Conservation (phyloP, 75 land plant genomes). For the Gnetum montanum region DNA sequence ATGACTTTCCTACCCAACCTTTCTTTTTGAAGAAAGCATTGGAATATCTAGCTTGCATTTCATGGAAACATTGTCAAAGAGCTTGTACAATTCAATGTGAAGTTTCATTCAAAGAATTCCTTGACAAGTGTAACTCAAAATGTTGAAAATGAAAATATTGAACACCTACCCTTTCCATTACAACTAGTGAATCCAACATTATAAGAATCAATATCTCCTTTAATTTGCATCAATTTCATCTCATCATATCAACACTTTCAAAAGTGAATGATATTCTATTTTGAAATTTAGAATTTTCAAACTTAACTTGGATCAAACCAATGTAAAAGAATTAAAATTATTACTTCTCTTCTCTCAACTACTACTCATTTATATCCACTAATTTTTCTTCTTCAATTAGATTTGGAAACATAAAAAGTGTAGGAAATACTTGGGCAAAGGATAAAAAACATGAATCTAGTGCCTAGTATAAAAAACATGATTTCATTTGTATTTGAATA, state of each 20-base stretch:
- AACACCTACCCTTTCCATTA: slow-evolving; percentile 70
- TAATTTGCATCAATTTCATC: slow-evolving; percentile 28
- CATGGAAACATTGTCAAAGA: slow-evolving; percentile 94
- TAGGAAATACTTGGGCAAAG: neutral
- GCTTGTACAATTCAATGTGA: slow-evolving; percentile 74
- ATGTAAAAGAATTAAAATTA: slow-evolving; percentile 11
- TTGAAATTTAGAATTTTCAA: slow-evolving; percentile 29
- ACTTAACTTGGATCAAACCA: slow-evolving; percentile 8
- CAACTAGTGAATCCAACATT: slow-evolving; percentile 16
- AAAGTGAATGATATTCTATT: slow-evolving; percentile 38
- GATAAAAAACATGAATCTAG: slow-evolving; percentile 31
- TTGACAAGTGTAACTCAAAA: slow-evolving; percentile 38
- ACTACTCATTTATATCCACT: slow-evolving; percentile 17
- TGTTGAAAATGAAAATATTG: slow-evolving; percentile 45
- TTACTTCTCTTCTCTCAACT: slow-evolving; percentile 29
- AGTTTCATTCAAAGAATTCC: slow-evolving; percentile 62
- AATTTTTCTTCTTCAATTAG: neutral
- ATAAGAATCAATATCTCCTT: slow-evolving; percentile 30
- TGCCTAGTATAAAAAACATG: slow-evolving; percentile 16
- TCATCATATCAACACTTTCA: slow-evolving; percentile 13
- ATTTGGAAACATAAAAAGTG: slow-evolving; percentile 6
- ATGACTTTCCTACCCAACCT: too few relatives aligned
- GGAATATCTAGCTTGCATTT: too few relatives aligned
- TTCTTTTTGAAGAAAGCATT: too few relatives aligned
- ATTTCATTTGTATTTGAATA: too few relatives aligned